Evolutionary conservation across 345 rosid species (phyloP), one percentile per base, ranked within the genome.

Genomic region (Kandelia obovata): DNA sequence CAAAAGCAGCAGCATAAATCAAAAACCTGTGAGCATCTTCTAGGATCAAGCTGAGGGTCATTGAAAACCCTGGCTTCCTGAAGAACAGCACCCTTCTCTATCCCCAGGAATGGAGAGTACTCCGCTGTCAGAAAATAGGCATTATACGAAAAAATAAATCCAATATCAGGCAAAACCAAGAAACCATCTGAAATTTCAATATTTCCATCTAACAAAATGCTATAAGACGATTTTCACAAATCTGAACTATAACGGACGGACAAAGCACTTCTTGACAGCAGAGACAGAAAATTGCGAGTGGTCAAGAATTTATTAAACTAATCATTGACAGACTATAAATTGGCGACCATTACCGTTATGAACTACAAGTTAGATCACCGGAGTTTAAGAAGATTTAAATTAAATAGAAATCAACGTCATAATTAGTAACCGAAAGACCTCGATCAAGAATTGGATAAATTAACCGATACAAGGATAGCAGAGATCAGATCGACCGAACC

Each of bases 11-110:
- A 64, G 61, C 17, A 52, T 49, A 49, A 16, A 57, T 26, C 57
- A 66, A 75, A 73, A 61, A 94, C 98, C 97, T 95, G 99, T 20
- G 96, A 95, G 88, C 99, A 95, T 86, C 83, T 85, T 83, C 98
- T 79, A 16, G 99, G 88, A 82, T 95, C 99, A 79, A 95, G 90
- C 82, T 95, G 99, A 63, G 99, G 90, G 26, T 95, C 99, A 73
- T 95, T 92, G 79, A 95, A 95, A 76, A 95, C 94, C 81, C 99
- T 87, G 67, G 96, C 96, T 76, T 95, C 99, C 80, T 95, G 99
- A 77, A 95, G 97, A 58, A 92, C 97, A 4, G 98, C 98, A 23
- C 99, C 98, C 76, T 95, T 95, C 87, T 95, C 99, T 27, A 95
- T 90, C 63, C 99, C 99, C 75, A 87, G 39, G 77, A 92, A 95